phyloP scores from a whole-genome alignment of 805 yeast genomes.

The Candida yuanshanica region DNA sequence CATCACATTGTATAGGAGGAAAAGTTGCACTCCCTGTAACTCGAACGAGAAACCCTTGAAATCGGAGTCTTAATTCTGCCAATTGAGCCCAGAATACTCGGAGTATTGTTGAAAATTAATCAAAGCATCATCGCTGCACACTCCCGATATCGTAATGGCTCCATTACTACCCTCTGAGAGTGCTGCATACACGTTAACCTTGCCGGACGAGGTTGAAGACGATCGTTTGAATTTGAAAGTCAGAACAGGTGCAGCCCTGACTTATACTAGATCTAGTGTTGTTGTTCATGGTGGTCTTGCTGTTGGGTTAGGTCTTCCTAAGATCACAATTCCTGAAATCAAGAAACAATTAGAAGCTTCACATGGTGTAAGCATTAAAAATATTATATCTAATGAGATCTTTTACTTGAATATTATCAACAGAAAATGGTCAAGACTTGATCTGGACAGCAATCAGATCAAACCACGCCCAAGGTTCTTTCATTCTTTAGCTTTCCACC shows the following conservation, averaged over 20 bases:
- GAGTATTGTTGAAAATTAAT: too few relatives aligned
- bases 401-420: slow-evolving; percentile 56
- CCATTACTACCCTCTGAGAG: slow-evolving; percentile 61
- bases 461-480: slow-evolving; percentile 37
- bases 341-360: slow-evolving; percentile 8
- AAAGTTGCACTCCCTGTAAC: not conserved
- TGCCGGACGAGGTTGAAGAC: slow-evolving; percentile 48
- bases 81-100: too few relatives aligned
- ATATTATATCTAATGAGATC: slow-evolving; percentile 49
- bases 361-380: slow-evolving; percentile 5
- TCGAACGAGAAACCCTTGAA: not conserved
- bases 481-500: slow-evolving; percentile 50
- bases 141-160: slow-evolving; percentile 45
- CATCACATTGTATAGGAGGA: not conserved
- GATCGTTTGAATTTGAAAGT: slow-evolving; percentile 50
- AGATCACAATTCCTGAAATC: slow-evolving; percentile 11
- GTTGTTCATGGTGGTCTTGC: slow-evolving; percentile 67
- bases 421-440: slow-evolving; percentile 48
- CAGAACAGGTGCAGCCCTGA: slow-evolving; percentile 64
- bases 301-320: slow-evolving; percentile 35
- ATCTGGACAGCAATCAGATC: slow-evolving; percentile 15
- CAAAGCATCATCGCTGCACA: too few relatives aligned
- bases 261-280: slow-evolving; percentile 52
- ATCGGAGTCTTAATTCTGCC: too few relatives aligned
- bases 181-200: slow-evolving; percentile 47